phyloP scores from a whole-genome alignment of 352 stramenopile genomes.

The Phytophthora colocasiae region DNA sequence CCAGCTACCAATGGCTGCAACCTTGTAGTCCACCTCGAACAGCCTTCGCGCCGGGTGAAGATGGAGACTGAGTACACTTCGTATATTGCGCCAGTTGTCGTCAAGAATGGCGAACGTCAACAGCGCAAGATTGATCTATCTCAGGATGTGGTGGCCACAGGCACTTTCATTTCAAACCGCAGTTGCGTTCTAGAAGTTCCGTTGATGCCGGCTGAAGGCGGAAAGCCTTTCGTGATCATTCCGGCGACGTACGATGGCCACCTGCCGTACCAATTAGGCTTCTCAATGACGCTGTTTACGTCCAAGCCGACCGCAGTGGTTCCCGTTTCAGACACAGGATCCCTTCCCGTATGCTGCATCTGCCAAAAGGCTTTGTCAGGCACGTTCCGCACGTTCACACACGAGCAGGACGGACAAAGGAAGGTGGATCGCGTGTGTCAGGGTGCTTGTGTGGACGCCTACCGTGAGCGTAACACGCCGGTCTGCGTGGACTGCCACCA shows the following conservation, averaged over 20 bases:
- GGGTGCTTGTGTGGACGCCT: slow-evolving; percentile 70
- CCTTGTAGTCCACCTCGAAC: slow-evolving; percentile 70
- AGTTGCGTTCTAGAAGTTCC: slow-evolving; percentile 70
- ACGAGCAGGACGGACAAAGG: slow-evolving; percentile 52
- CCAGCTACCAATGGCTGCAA: slow-evolving; percentile 59
- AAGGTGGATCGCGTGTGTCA: slow-evolving; percentile 85
- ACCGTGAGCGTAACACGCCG: slow-evolving; percentile 78
- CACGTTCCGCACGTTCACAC: slow-evolving; percentile 76
- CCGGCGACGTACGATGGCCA: slow-evolving; percentile 74
- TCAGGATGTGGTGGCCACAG: slow-evolving; percentile 77
- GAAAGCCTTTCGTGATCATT: slow-evolving; percentile 70
- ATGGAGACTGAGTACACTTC: slow-evolving; percentile 79
- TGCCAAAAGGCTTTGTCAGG: slow-evolving; percentile 68
- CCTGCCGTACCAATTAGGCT: slow-evolving; percentile 58
- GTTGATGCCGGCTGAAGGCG: slow-evolving; percentile 49
- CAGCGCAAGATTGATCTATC: slow-evolving; percentile 86
- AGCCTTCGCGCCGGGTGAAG: slow-evolving; percentile 77
- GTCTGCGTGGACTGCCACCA: slow-evolving; percentile 79
- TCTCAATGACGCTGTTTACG: slow-evolving; percentile 65
- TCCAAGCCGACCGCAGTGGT: slow-evolving; percentile 67
- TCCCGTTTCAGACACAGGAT: slow-evolving; percentile 66
- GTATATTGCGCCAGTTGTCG: slow-evolving; percentile 82
- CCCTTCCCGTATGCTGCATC: slow-evolving; percentile 70
- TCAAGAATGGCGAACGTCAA: slow-evolving; percentile 69
- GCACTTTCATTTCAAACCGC: slow-evolving; percentile 88